Evolutionary conservation across 2,329 filamentous ascomycete genomes (phyloP).

Genomic region (Rhinocladiella mackenziei): DNA sequence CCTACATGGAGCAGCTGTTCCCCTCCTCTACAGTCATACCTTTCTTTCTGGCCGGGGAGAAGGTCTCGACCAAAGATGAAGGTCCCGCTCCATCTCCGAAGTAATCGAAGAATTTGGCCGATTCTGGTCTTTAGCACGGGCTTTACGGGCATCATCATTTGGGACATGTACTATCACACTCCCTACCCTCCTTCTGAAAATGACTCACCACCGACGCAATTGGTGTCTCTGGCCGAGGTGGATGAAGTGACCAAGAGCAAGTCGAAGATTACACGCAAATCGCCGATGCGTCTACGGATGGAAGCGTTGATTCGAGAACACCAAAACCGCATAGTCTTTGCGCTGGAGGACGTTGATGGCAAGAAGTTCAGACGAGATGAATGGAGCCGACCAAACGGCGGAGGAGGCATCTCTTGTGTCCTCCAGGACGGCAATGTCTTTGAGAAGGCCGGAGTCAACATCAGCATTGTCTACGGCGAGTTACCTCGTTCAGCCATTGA

Average conservation of each 20-base stretch:
- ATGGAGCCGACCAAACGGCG: conserved; percentile 83
- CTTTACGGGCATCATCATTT: too few species aligned
- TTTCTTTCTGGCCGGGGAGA: too few species aligned
- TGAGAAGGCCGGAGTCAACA: conserved; percentile 94
- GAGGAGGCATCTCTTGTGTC: conserved; percentile 90
- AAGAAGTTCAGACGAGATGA: conserved; percentile 76
- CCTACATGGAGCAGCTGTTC: not conserved
- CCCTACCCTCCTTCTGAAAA: conserved; percentile 18
- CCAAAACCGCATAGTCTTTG: conserved; percentile 79
- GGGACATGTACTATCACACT: too few species aligned
- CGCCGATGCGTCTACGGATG: conserved; percentile 97
- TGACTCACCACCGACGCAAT: conserved; percentile 30
- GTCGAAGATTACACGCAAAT: conserved; percentile 67
- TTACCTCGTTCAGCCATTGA: conserved; percentile 81
- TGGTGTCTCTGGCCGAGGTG: conserved; percentile 69
- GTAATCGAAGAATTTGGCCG: too few species aligned
- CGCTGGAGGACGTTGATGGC: conserved; percentile 79
- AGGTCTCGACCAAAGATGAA: too few species aligned
- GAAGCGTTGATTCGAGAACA: conserved; percentile 93
- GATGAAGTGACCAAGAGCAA: conserved; percentile 79
- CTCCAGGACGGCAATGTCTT: conserved; percentile 95
- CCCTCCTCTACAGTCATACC: too few species aligned
- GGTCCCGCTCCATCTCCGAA: too few species aligned
- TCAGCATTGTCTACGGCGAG: conserved; percentile 88
- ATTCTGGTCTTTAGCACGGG: too few species aligned